These are phyloP conservation scores for Eucalyptus marginata DNA, from an alignment of 345 rosid species.

Conservation along the genomic window DNA sequence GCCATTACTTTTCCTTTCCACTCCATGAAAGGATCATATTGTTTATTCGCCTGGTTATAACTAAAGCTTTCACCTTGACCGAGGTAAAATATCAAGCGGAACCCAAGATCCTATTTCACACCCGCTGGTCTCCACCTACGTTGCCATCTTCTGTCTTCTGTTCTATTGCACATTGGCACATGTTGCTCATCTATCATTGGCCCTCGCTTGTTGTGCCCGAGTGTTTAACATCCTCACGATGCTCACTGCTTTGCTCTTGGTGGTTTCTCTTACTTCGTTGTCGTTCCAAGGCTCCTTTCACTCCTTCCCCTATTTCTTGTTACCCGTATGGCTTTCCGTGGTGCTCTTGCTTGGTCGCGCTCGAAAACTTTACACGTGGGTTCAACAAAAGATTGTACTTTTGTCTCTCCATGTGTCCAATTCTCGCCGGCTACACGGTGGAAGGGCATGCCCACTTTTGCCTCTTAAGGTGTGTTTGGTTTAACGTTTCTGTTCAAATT, in stretches of 20 bases:
- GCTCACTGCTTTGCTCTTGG: neutral
- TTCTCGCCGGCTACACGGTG: neutral
- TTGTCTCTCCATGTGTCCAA: rapidly evolving
- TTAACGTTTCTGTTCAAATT: too few relatives aligned
- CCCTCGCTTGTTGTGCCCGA: neutral
- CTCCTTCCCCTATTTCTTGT: neutral
- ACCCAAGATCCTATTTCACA: neutral
- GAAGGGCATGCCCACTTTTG: neutral
- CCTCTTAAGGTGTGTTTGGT: too few relatives aligned
- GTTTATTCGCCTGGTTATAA: neutral
- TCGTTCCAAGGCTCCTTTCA: neutral
- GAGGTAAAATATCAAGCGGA: neutral
- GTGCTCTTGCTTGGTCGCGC: neutral
- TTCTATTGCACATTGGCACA: neutral
- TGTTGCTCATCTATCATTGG: neutral
- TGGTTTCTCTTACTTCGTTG: neutral
- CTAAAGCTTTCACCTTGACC: neutral
- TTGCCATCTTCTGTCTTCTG: neutral
- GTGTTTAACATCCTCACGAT: neutral
- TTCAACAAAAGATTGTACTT: neutral
- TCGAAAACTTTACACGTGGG: rapidly evolving
- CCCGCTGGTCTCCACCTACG: neutral
- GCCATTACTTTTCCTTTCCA: neutral
- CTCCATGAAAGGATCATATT: neutral
- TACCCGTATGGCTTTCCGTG: neutral